Percentiles rank a stretch among this genome's conserved stretches.
Evolutionary conservation across 1,139 yeast genomes (phyloP).

Genomic region (Ogataea hybrid): DNA sequence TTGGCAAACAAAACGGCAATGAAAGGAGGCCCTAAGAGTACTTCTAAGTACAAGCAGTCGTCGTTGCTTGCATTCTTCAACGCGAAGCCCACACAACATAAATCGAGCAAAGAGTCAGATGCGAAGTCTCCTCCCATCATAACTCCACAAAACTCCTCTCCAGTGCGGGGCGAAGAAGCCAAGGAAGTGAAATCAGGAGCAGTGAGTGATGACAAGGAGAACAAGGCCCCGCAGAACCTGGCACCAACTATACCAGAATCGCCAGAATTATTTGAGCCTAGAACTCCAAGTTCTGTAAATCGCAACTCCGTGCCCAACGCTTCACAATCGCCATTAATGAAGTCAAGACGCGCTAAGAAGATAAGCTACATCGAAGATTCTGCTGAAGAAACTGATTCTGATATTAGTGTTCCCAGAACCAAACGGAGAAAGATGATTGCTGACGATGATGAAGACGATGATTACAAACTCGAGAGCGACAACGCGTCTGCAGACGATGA

Average conservation of each 20-base stretch:
- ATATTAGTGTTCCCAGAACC: constrained; percentile 12
- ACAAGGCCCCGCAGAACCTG: too few relatives aligned
- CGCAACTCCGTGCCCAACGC: background rate
- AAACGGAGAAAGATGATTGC: constrained; percentile 30
- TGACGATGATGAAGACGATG: constrained; percentile 32
- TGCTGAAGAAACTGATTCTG: constrained; percentile 32
- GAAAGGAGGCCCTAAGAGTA: background rate
- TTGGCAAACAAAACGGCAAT: too few relatives aligned
- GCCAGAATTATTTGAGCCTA: background rate
- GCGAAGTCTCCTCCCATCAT: too few relatives aligned
- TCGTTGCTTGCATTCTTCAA: too few relatives aligned
- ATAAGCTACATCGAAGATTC: background rate
- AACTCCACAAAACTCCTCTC: too few relatives aligned
- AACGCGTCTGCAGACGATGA: constrained; percentile 19
- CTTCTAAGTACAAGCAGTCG: too few relatives aligned
- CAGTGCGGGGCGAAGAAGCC: too few relatives aligned
- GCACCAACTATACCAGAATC: background rate
- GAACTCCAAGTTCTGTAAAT: constrained; percentile 17
- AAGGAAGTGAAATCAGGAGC: too few relatives aligned
- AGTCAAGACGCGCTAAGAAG: background rate
- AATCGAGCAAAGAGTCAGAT: too few relatives aligned
- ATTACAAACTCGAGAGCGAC: constrained; percentile 14
- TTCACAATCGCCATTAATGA: constrained; percentile 1
- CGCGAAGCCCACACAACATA: too few relatives aligned
- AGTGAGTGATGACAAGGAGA: too few relatives aligned